Percentiles rank a stretch among this genome's conserved stretches.
These are phyloP conservation scores for Oryza glumipatula DNA, from an alignment of 176 grass and related monocot genomes.

Conservation along the genomic window DNA sequence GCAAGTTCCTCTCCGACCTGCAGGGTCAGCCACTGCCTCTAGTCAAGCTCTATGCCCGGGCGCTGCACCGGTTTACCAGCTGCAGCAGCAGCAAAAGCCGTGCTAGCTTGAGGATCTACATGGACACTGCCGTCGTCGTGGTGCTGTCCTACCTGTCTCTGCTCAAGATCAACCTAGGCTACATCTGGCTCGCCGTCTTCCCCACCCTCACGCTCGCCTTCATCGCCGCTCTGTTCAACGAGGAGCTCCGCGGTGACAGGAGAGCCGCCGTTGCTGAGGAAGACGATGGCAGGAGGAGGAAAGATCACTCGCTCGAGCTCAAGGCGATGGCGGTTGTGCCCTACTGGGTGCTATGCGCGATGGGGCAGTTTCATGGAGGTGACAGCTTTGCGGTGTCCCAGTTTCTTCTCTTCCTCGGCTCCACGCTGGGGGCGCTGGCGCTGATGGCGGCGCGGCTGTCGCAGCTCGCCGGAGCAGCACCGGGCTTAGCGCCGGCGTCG, in stretches of 20 bases:
- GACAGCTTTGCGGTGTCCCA: not conserved
- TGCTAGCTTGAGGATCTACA: not conserved
- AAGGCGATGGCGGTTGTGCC: not conserved
- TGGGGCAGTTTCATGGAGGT: not conserved
- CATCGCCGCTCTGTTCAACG: not conserved
- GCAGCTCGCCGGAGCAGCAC: not conserved
- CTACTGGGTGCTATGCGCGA: not conserved
- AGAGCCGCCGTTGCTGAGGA: not conserved
- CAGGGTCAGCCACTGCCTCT: not conserved
- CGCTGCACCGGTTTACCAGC: not conserved
- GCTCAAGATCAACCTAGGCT: not conserved
- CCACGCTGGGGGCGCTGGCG: conserved; percentile 7
- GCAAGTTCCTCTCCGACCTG: not conserved
- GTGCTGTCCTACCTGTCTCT: not conserved
- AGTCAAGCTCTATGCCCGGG: not conserved
- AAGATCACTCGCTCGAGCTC: not conserved
- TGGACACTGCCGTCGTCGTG: not conserved
- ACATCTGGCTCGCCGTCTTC: not conserved
- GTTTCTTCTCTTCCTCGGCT: conserved; percentile 44
- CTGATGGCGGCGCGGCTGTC: conserved; percentile 5
- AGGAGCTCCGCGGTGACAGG: not conserved
- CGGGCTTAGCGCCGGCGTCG: not conserved
- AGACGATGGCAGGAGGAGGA: no score
- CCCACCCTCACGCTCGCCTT: not conserved
- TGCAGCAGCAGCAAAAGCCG: not conserved